Conservation (phyloP, 2,329 filamentous ascomycete species). For the Paecilomyces sp. region DNA sequence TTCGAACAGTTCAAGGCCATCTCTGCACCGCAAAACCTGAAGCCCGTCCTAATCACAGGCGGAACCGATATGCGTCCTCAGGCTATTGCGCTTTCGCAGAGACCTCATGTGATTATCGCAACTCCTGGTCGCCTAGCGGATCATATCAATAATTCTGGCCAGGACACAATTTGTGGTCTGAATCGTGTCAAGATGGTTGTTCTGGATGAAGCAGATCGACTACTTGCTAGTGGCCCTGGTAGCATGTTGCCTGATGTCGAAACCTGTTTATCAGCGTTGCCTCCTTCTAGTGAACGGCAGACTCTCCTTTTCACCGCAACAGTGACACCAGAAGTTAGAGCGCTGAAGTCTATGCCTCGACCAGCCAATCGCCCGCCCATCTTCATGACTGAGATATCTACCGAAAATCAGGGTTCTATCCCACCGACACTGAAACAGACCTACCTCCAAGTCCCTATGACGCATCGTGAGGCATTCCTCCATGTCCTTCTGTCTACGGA, state of each 20-base stretch:
- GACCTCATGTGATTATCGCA: conserved; percentile 88
- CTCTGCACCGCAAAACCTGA: conserved; percentile 77
- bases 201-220: conserved; percentile 88
- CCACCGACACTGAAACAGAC: conserved; percentile 75
- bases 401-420: conserved; percentile 62
- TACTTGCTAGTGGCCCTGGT: conserved; percentile 66
- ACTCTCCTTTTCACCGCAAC: conserved; percentile 95
- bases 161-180: conserved; percentile 80
- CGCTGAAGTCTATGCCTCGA: conserved; percentile 69
- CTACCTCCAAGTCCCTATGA: conserved; percentile 82
- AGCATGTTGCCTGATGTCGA: conserved; percentile 94
- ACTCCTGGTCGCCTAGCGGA: conserved; percentile 90
- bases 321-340: conserved; percentile 83
- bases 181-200: conserved; percentile 77
- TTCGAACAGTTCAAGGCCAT: conserved; percentile 95
- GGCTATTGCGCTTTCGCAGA: conserved; percentile 70
- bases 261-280: conserved; percentile 75
- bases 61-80: conserved; percentile 89
- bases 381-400: conserved; percentile 80
- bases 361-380: conserved; percentile 65
- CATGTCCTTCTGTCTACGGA: conserved; percentile 81
- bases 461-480: conserved; percentile 90
- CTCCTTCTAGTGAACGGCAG: conserved; percentile 71
- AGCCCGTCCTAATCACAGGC: conserved; percentile 82
- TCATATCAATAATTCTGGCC: conserved; percentile 83